These are phyloP conservation scores for Trichophyton schoenleinii DNA, from an alignment of 2,329 filamentous ascomycete species.

Conservation along the genomic window DNA sequence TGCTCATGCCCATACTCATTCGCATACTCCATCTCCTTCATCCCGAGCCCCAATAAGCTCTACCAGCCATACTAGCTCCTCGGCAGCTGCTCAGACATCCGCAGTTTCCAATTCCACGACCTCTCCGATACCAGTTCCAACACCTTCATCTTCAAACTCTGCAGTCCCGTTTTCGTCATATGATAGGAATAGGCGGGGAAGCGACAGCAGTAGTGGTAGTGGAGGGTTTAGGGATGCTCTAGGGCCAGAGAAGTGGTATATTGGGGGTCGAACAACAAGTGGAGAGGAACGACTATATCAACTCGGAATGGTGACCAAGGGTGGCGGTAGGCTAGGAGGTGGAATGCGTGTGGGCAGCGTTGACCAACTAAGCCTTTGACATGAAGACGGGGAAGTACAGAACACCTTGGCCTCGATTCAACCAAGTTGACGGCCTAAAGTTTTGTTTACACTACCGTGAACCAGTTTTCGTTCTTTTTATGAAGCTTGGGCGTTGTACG, in stretches of 20 bases:
- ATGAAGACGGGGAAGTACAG: not conserved
- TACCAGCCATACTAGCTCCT: slow-evolving; percentile 10
- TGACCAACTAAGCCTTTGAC: slow-evolving; percentile 39
- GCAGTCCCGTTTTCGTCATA: slow-evolving; percentile 12
- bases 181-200: slow-evolving; percentile 33
- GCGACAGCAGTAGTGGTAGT: slow-evolving; percentile 36
- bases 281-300: slow-evolving; percentile 40
- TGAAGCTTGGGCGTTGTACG: not conserved
- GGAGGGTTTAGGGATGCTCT: slow-evolving; percentile 37
- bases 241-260: slow-evolving; percentile 40
- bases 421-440: not conserved
- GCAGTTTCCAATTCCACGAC: slow-evolving; percentile 12
- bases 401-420: not conserved
- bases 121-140: slow-evolving; percentile 23
- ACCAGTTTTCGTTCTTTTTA: not conserved
- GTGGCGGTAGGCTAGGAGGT: slow-evolving; percentile 30
- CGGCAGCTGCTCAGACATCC: slow-evolving; percentile 17
- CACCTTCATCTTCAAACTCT: slow-evolving; percentile 22
- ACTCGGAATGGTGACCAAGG: slow-evolving; percentile 37
- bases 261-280: slow-evolving; percentile 35
- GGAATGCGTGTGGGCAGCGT: slow-evolving; percentile 35
- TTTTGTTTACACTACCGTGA: not conserved
- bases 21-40: slow-evolving; percentile 23
- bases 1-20: slow-evolving; percentile 12
- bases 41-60: slow-evolving; percentile 13